Evolutionary conservation across 176 grass and related monocot genomes (phyloP).

Genomic region (Musa itinerans): DNA sequence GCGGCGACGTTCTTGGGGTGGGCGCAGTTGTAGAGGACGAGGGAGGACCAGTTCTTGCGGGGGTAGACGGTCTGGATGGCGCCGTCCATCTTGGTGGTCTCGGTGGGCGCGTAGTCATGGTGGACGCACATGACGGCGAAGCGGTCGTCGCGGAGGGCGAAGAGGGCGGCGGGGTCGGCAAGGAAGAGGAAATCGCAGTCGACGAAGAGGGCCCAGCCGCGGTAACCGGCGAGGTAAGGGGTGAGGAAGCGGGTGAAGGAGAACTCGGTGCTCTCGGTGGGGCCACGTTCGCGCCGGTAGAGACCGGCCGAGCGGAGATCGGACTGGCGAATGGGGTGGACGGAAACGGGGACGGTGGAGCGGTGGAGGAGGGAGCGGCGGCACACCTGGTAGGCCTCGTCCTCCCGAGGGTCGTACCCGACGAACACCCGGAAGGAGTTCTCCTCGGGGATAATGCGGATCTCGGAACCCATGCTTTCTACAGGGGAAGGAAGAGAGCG

Average conservation of each 20-base stretch:
- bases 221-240: slow-evolving; percentile 45
- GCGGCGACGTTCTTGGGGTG: slow-evolving; percentile 70
- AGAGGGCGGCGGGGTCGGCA: slow-evolving; percentile 48
- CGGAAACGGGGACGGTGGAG: slow-evolving; percentile 52
- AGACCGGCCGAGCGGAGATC: slow-evolving; percentile 53
- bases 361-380: slow-evolving; percentile 59
- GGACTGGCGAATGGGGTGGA: slow-evolving; percentile 48
- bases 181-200: slow-evolving; percentile 95
- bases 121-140: slow-evolving; percentile 64
- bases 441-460: background rate
- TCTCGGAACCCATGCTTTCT: slow-evolving; percentile 3
- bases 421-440: slow-evolving; percentile 55
- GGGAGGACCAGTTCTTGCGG: slow-evolving; percentile 97
- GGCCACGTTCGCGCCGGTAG: slow-evolving; percentile 53
- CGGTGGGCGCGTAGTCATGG: slow-evolving; percentile 62
- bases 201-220: slow-evolving; percentile 82
- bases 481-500: background rate
- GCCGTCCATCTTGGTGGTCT: slow-evolving; percentile 91
- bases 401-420: slow-evolving; percentile 79
- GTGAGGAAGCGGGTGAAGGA: slow-evolving; percentile 96
- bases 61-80: slow-evolving; percentile 71
- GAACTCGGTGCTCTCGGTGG: slow-evolving; percentile 86
- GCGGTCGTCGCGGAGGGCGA: slow-evolving; percentile 10
- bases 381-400: slow-evolving; percentile 76
- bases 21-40: slow-evolving; percentile 80